Evolutionary conservation across 2,329 filamentous ascomycete genomes (phyloP), one percentile per base, ranked within the genome.

Genomic region (Berkeleyomyces basicola): DNA sequence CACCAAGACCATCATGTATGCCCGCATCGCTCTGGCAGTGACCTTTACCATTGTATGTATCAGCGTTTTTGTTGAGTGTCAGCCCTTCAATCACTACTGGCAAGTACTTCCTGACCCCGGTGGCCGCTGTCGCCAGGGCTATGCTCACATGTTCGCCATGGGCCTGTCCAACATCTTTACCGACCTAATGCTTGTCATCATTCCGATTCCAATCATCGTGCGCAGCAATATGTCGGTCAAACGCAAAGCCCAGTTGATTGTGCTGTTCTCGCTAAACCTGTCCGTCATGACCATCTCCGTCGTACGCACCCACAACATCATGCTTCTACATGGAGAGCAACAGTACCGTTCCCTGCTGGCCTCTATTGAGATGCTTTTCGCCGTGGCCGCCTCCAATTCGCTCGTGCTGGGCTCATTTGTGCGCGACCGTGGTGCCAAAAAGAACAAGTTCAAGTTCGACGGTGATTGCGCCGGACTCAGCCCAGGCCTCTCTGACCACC

Each of bases 361-460:
- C 3, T 96, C 91, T 0, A 79, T 95, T 16, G 93, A 99, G 70
- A 86, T 97, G 6, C 79, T 97, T 0, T 91, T 92, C 59, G 91
- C 93, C 4, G 88, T 91, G 0, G 83, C 84, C 0, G 87, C 95
- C 0, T 88, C 92, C 10, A 99, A 97, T 71, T 85, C 87, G 2
- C 79, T 99, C 23, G 88, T 96, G 0, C 81, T 99, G 2, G 92
- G 92, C 10, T 95, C 91, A 0, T 97, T 97, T 70, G 84, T 97
- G 37, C 83, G 92, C 11, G 92, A 97, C 71, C 82, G 89, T 61
- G 93, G 93, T 36, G 77, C 90, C 47, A 97, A 97, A 78, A 96
- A 95, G 74, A 80, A 81, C 63, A 93, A 90, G 70, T 96, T 88
- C 74, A 85, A 86, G 74, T 51, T 72, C 73, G 63, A 62, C 49